Evolutionary conservation across 495 filamentous ascomycete species (phyloP).

Genomic region (Hypoxylon trugodes): DNA sequence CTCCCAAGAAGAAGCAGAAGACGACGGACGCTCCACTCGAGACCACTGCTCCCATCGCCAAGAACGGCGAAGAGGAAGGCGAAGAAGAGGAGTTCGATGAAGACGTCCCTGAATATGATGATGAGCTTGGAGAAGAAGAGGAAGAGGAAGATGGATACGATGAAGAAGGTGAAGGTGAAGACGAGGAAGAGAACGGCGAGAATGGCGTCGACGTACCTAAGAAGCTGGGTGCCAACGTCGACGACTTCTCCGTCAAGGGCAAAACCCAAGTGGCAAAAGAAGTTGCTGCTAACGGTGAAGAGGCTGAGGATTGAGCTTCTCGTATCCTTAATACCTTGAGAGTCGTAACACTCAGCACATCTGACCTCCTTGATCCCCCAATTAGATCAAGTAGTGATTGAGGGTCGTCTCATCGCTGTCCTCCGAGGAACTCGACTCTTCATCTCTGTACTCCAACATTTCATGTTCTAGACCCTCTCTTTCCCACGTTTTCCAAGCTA

Average conservation of each 20-base stretch:
- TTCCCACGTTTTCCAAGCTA: conserved; percentile 15
- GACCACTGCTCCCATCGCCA: conserved; percentile 38
- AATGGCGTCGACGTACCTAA: conserved; percentile 43
- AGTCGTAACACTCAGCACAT: background rate
- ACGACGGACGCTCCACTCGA: conserved; percentile 43
- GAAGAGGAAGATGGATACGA: conserved; percentile 48
- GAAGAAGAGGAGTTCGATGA: conserved; percentile 47
- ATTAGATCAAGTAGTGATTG: background rate
- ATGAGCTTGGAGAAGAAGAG: conserved; percentile 46
- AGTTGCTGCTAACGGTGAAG: conserved; percentile 31
- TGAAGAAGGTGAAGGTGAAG: conserved; percentile 49
- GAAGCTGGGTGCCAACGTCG: conserved; percentile 48
- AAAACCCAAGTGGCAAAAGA: conserved; percentile 43
- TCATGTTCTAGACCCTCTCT: background rate
- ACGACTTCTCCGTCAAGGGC: conserved; percentile 46
- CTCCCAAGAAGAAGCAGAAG: conserved; percentile 60
- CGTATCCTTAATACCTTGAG: background rate
- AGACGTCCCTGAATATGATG: conserved; percentile 36
- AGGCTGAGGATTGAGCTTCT: conserved; percentile 25
- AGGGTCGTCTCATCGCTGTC: background rate
- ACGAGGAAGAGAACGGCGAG: conserved; percentile 44
- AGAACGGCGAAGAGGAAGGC: conserved; percentile 44
- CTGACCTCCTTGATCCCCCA: background rate
- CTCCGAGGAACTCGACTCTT: background rate
- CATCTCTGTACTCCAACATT: background rate